Percentiles rank a stretch among this genome's conserved stretches.
phyloP scores from a whole-genome alignment of 75 land plant genomes.

The Cupressus sempervirens region DNA sequence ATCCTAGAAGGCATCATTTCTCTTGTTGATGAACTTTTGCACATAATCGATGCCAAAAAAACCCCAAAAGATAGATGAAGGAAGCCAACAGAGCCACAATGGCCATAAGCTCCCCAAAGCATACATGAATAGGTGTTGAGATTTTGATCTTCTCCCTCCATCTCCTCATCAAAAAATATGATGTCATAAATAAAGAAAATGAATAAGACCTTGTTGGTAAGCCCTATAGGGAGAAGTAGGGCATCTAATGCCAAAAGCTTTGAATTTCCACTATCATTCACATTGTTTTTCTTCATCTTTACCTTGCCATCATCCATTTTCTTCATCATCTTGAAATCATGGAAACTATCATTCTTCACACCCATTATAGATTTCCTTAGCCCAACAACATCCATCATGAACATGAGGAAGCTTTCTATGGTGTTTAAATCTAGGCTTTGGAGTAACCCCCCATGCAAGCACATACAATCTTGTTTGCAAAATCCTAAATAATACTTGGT shows the following conservation, averaged over 20 bases:
- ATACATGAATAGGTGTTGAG: slow-evolving; percentile 64
- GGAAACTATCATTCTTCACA: too few relatives aligned
- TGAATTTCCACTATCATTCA: not conserved
- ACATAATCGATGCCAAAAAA: slow-evolving; percentile 87
- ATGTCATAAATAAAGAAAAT: slow-evolving; percentile 50
- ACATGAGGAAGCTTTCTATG: too few relatives aligned
- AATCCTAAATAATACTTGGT: too few relatives aligned
- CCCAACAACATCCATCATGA: too few relatives aligned
- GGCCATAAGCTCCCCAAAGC: slow-evolving; percentile 54
- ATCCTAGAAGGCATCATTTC: slow-evolving; percentile 11
- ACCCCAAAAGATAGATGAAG: slow-evolving; percentile 66
- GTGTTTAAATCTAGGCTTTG: too few relatives aligned
- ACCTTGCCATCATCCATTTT: not conserved
- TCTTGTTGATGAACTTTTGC: slow-evolving; percentile 36
- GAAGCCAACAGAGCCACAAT: slow-evolving; percentile 60
- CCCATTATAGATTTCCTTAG: too few relatives aligned
- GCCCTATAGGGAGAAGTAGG: slow-evolving; percentile 49
- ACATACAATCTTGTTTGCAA: too few relatives aligned
- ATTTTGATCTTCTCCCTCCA: slow-evolving; percentile 88
- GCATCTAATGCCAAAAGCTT: slow-evolving; percentile 58
- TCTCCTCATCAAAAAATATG: slow-evolving; percentile 60
- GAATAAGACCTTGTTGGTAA: slow-evolving; percentile 66
- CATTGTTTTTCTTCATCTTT: not conserved
- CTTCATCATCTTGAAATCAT: not conserved
- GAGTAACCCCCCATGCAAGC: too few relatives aligned